Evolutionary conservation across 2,329 filamentous ascomycete genomes (phyloP).

Genomic region (Neospermospora avenae): DNA sequence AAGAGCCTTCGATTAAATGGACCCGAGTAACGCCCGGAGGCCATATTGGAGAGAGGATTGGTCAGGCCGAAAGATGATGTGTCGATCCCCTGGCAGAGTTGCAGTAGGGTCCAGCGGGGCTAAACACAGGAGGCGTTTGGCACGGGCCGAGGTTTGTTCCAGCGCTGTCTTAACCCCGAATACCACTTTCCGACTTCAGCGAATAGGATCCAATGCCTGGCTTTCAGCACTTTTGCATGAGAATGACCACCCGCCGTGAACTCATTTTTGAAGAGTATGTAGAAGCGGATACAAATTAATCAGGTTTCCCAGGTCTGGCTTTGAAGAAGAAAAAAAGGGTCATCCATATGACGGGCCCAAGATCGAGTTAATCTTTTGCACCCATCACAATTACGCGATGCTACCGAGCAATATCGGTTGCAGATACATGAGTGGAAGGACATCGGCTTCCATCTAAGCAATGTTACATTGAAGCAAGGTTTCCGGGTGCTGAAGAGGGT

Average conservation of each 20-base stretch:
- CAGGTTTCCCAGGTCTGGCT: no score
- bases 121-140: background rate
- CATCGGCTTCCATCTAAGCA: no score
- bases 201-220: background rate
- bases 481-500: no score
- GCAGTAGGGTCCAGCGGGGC: background rate
- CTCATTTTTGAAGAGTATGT: no score
- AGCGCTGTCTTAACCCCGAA: background rate
- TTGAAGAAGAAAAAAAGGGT: no score
- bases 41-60: constrained; percentile 5
- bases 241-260: background rate
- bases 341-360: no score
- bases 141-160: constrained; percentile 8
- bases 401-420: no score
- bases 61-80: constrained; percentile 5
- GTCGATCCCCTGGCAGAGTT: constrained; percentile 13
- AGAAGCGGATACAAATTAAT: no score
- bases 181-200: constrained; percentile 1
- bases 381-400: no score
- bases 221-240: background rate
- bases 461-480: no score
- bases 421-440: no score
- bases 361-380: no score
- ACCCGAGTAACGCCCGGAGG: constrained; percentile 14
- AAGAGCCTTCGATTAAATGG: background rate